Base-by-base conservation (phyloP, 106 monocot species). In the Chionographis japonica region DNA sequence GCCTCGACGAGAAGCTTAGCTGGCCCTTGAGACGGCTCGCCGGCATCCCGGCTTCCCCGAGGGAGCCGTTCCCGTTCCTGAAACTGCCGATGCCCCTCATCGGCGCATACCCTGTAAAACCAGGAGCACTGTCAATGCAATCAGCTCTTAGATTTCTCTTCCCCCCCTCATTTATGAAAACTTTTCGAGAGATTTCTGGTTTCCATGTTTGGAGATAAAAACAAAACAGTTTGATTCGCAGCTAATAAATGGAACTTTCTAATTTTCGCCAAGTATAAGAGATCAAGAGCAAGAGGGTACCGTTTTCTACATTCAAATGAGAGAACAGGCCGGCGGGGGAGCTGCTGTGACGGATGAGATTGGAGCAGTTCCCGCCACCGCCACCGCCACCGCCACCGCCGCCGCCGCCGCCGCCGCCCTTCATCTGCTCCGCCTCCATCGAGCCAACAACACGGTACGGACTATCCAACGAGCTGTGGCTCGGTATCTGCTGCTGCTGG, bases 1-100 rank as follows among this genome's bases (percentile, higher is more conserved):
- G 93, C 58, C 93, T 68, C 12, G 93, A 89, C 7, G 84, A 80
- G 77, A 89, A 89, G 77, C 80, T 94, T 8, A 94, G 46, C 66
- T 89, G 93, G 12, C 79, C 69, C 68, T 85, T 89, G 54, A 88
- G 40, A 51, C 84, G 75, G 16, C 41, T 67, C 14, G 54, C 16
- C 35, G 56, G 36, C 35, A 51, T 3, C 4, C 43, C 42, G 4
- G 55, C 49, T 42, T 75, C 82, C 4, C 57, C 72, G n/a, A 41
- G 37, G 36, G 61, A 39, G 16, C 66, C 74, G 7, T 40, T 66
- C 59, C 68, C 75, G 59, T 71, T 77, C 12, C 69, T 72, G 57
- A 72, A 57, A 3, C 84, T 72, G 2, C 56, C 63, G 68, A 81
- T 76, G 12, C 79, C 75, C 50, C 83, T 71, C 78, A 81, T 67